Base-by-base conservation (phyloP, 768 basidiomycete species). In the Rhodocollybia butyracea region DNA sequence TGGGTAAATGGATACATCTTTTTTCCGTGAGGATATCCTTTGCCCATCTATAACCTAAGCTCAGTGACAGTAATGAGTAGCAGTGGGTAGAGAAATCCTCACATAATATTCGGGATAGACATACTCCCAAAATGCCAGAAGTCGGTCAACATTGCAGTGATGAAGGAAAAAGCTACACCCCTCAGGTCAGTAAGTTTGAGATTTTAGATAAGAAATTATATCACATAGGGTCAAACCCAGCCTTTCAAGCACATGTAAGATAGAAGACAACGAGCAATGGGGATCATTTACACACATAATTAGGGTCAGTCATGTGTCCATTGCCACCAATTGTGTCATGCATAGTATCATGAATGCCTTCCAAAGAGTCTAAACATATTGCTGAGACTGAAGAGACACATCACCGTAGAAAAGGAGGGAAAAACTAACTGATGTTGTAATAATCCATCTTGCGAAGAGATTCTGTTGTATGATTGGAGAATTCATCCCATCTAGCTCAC, bases 151-250 rank as follows among this genome's bases (percentile, higher is more conserved):
- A 24, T 51, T 51, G 48, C 31, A 32, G 19, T 51, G 48, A 34
- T 51, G 48, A 24, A 51, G 36, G 48, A 31, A 36, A 31, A 51
- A 51, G 32, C 45, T 46, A 43, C n/a, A n/a, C n/a, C n/a, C n/a
- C n/a, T n/a, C n/a, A n/a, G n/a, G n/a, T n/a, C n/a, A n/a, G n/a
- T n/a, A n/a, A n/a, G n/a, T n/a, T n/a, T n/a, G n/a, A n/a, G n/a
- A n/a, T n/a, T n/a, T n/a, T n/a, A n/a, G n/a, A n/a, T n/a, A n/a
- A n/a, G n/a, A n/a, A n/a, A n/a, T n/a, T n/a, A n/a, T n/a, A n/a
- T 26, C 27, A 46, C 45, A 46, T 8, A 6, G 45, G 45, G 27
- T 46, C 45, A 22, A 46, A 46, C 21, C 45, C 45, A 30, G 45
- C 45, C 45, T 46, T 13, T 5, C 12, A 13, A 10, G 10, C 10